These are phyloP conservation scores for Xylaria sp. DNA, from an alignment of 2,329 filamentous ascomycete genomes.

Conservation along the genomic window DNA sequence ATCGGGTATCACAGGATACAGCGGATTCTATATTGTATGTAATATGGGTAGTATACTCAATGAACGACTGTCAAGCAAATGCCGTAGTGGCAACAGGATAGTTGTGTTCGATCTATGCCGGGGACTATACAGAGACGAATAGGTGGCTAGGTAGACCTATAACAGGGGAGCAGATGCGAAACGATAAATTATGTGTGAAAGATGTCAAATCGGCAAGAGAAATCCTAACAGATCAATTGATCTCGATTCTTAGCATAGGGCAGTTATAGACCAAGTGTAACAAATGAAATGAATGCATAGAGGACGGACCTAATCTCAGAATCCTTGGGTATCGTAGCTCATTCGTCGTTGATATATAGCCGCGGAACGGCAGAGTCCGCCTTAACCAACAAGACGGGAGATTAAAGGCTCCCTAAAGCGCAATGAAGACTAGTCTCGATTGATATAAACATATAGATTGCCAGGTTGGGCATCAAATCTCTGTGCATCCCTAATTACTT, in stretches of 20 bases:
- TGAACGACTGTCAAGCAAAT: neutral
- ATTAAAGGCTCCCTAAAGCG: neutral
- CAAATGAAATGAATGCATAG: neutral
- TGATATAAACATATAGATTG: neutral
- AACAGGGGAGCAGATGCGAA: neutral
- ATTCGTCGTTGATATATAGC: constrained; percentile 1
- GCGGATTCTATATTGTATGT: neutral
- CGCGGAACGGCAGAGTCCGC: constrained; percentile 6
- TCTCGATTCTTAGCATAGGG: neutral
- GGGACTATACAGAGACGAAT: neutral
- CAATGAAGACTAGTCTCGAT: neutral
- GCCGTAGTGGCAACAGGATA: neutral
- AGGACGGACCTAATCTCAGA: neutral
- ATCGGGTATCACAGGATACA: neutral
- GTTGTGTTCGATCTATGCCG: too few relatives aligned
- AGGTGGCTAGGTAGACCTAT: neutral
- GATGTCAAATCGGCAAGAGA: neutral
- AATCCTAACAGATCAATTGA: neutral
- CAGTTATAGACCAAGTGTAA: neutral
- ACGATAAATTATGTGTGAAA: neutral
- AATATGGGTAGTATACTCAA: neutral
- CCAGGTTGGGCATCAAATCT: neutral
- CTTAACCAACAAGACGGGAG: neutral
- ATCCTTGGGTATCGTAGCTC: neutral
- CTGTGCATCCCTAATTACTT: neutral